These are phyloP conservation scores for Ampelocalamus luodianensis DNA, from an alignment of 176 grass and related monocot species.

Conservation along the genomic window DNA sequence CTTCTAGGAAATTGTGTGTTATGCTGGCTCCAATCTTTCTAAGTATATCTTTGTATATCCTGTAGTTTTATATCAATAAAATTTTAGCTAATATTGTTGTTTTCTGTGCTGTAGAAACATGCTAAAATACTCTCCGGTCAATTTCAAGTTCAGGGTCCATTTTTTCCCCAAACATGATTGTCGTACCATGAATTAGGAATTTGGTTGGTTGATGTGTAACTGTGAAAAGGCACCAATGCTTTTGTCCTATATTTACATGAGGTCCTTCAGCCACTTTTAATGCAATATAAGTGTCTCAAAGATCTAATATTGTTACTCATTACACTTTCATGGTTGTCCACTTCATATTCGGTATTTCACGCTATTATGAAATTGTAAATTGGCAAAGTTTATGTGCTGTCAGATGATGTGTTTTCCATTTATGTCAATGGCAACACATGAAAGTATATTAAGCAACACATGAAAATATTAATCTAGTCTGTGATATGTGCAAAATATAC, in stretches of 20 bases:
- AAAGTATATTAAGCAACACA: neutral
- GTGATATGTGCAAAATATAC: neutral
- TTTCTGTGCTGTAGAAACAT: neutral
- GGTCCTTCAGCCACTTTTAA: neutral
- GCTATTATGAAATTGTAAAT: neutral
- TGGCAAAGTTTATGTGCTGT: slow-evolving; percentile 8
- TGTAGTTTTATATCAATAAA: neutral
- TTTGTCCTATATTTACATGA: neutral
- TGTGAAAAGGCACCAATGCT: neutral
- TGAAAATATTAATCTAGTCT: neutral
- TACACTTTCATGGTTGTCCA: neutral
- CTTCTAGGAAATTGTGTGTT: neutral
- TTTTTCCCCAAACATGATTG: neutral
- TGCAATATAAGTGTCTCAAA: neutral
- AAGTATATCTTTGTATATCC: neutral
- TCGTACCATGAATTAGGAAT: neutral
- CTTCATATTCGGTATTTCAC: neutral
- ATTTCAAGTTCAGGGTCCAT: neutral
- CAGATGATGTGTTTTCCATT: neutral
- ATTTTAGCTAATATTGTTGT: neutral
- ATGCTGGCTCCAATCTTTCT: neutral
- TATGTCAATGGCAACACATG: neutral
- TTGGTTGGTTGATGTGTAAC: neutral
- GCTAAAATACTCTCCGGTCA: neutral
- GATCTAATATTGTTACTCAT: neutral